phyloP scores from a whole-genome alignment of 495 filamentous ascomycete species.

The Jackrogersella multiformis region DNA sequence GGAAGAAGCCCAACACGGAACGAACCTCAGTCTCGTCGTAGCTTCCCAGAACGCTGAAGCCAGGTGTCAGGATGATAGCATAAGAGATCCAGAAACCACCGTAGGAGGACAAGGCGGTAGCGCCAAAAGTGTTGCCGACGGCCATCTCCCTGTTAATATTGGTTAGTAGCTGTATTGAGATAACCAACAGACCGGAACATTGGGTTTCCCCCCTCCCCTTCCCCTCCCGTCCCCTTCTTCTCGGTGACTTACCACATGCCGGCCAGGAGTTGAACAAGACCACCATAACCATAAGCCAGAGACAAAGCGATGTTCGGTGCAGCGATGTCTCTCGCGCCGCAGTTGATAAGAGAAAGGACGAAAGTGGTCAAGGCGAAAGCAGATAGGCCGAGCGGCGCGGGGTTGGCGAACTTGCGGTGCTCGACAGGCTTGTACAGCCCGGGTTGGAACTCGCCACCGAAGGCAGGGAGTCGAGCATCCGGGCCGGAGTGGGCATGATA shows the following conservation, averaged over 20 bases:
- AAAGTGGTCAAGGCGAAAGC: slow-evolving; percentile 98
- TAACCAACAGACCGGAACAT: neutral
- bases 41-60: slow-evolving; percentile 66
- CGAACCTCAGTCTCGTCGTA: slow-evolving; percentile 53
- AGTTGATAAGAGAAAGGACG: slow-evolving; percentile 87
- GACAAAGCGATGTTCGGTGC: slow-evolving; percentile 75
- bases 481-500: slow-evolving; percentile 72
- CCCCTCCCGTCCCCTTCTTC: too few species aligned
- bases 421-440: slow-evolving; percentile 83
- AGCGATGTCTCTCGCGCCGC: slow-evolving; percentile 67
- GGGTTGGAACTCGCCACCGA: slow-evolving; percentile 96
- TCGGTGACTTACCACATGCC: slow-evolving; percentile 92
- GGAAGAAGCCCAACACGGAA: slow-evolving; percentile 83
- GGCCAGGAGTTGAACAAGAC: slow-evolving; percentile 89
- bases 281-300: slow-evolving; percentile 81
- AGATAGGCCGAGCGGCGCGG: slow-evolving; percentile 82
- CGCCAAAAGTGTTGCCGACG: slow-evolving; percentile 96
- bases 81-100: slow-evolving; percentile 97
- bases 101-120: slow-evolving; percentile 94
- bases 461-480: slow-evolving; percentile 74
- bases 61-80: slow-evolving; percentile 87
- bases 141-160: slow-evolving; percentile 86
- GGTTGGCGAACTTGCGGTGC: slow-evolving; percentile 85
- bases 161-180: neutral
- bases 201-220: neutral